phyloP scores from a whole-genome alignment of 345 rosid species.

The Euphorbia peplus region DNA sequence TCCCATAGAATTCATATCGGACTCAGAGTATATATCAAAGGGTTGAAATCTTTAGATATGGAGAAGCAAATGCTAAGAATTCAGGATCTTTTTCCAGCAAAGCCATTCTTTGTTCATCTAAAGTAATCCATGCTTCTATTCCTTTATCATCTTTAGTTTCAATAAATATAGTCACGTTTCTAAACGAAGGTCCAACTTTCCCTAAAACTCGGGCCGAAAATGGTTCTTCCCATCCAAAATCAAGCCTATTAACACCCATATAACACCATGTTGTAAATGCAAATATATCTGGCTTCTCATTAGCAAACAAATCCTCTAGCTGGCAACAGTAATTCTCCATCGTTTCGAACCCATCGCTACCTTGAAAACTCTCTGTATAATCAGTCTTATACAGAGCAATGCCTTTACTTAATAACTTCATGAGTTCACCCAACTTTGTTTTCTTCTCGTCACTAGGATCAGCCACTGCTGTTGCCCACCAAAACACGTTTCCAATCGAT shows the following conservation, averaged over 20 bases:
- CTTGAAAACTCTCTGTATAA: conserved; percentile 14
- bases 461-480: conserved; percentile 12
- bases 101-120: conserved; percentile 15
- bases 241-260: conserved; percentile 5
- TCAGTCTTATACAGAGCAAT: conserved; percentile 11
- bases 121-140: conserved; percentile 25
- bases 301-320: not conserved
- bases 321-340: conserved; percentile 9
- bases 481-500: not conserved
- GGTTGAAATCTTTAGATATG: conserved; percentile 16
- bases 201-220: not conserved
- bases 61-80: conserved; percentile 24
- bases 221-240: conserved; percentile 26
- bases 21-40: no score
- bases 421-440: conserved; percentile 8
- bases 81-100: conserved; percentile 12
- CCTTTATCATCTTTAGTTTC: conserved; percentile 14
- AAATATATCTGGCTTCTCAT: conserved; percentile 22
- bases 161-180: conserved; percentile 11
- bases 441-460: not conserved
- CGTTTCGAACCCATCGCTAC: conserved; percentile 15
- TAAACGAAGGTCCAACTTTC: conserved; percentile 9
- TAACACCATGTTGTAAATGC: conserved; percentile 23
- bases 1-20: no score
- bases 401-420: not conserved